These are phyloP conservation scores for Apiospora koreana DNA, from an alignment of 2,329 filamentous ascomycete species.

Conservation along the genomic window DNA sequence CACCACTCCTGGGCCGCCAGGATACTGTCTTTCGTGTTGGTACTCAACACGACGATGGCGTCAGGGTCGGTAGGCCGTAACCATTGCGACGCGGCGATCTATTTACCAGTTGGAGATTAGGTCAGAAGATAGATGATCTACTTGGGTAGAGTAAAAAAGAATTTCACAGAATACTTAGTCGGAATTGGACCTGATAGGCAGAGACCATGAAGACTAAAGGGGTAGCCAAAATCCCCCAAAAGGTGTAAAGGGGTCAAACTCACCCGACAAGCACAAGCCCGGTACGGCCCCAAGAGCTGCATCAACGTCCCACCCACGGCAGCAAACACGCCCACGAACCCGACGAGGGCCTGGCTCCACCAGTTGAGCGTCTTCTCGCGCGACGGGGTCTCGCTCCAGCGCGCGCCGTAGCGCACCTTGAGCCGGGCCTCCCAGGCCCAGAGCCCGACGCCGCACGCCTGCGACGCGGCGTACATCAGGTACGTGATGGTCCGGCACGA, in stretches of 20 bases:
- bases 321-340: conserved; percentile 30
- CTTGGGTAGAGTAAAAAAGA: too few relatives aligned
- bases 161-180: too few relatives aligned
- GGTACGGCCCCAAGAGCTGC: conserved; percentile 30
- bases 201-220: too few relatives aligned
- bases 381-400: conserved; percentile 27
- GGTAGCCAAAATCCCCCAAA: too few relatives aligned
- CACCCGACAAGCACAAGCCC: conserved; percentile 30
- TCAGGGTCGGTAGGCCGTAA: conserved; percentile 15
- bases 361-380: conserved; percentile 29
- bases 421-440: conserved; percentile 30
- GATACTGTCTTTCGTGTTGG: conserved; percentile 27
- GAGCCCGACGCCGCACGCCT: conserved; percentile 31
- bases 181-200: too few relatives aligned
- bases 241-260: conserved; percentile 8
- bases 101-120: too few relatives aligned
- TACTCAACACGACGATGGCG: conserved; percentile 29
- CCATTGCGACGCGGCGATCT: conserved; percentile 20
- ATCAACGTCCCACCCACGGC: conserved; percentile 31
- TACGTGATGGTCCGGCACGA: conserved; percentile 36
- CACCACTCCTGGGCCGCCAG: conserved; percentile 29
- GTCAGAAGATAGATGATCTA: neutral
- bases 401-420: conserved; percentile 26
- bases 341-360: conserved; percentile 32
- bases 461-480: conserved; percentile 34